Evolutionary conservation across 495 filamentous ascomycete species (phyloP).

Genomic region (Penicillium daleae): DNA sequence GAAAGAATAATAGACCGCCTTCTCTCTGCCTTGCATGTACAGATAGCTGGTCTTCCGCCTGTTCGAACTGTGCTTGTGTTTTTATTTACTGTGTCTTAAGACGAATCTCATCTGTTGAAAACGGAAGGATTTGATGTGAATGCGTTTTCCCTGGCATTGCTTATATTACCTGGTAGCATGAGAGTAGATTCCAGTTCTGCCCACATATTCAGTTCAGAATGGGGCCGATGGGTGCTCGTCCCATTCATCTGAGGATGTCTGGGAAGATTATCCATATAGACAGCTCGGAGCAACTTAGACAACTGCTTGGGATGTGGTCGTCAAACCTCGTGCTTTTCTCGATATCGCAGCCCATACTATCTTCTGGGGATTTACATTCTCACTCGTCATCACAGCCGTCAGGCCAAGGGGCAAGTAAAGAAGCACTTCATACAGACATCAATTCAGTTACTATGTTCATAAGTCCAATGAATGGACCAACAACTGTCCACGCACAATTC

Average conservation of each 20-base stretch:
- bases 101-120: conserved; percentile 44
- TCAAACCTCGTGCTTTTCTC: not conserved
- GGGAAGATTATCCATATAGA: not conserved
- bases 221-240: too few species aligned
- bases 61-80: conserved; percentile 48
- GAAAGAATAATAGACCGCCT: conserved; percentile 36
- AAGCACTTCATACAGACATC: not conserved
- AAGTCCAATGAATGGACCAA: too few species aligned
- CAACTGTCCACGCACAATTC: not conserved
- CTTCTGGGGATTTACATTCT: not conserved
- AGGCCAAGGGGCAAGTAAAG: too few species aligned
- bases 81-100: conserved; percentile 36
- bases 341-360: not conserved
- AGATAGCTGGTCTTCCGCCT: conserved; percentile 54
- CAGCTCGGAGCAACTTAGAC: not conserved
- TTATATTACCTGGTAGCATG: not conserved
- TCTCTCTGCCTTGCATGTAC: conserved; percentile 51
- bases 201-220: not conserved
- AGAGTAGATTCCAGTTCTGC: not conserved
- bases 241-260: too few species aligned
- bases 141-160: not conserved
- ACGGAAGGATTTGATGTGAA: conserved; percentile 18
- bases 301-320: not conserved
- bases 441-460: not conserved
- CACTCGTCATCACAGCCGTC: not conserved